Percentiles rank a stretch among this genome's conserved stretches.
phyloP scores from a whole-genome alignment of 495 filamentous ascomycete species.

The Pseudevernia furfuracea region DNA sequence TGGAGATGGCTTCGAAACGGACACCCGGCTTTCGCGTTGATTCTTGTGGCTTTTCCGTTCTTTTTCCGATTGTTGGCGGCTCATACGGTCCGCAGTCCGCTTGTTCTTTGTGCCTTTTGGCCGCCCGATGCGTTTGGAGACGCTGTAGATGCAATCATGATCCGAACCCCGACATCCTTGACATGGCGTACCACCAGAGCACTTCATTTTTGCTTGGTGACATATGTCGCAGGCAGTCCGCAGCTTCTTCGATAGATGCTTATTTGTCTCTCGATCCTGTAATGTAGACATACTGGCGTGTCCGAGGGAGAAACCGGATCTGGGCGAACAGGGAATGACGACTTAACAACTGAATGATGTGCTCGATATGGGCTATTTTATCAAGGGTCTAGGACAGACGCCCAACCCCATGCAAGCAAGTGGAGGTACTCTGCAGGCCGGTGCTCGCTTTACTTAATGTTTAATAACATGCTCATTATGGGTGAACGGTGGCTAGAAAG shows the following conservation, averaged over 20 bases:
- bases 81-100: constrained; percentile 21
- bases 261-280: constrained; percentile 14
- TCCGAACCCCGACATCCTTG: constrained; percentile 23
- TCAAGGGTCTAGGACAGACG: not conserved
- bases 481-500: not conserved
- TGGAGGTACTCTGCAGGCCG: not conserved
- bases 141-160: constrained; percentile 24
- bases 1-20: not conserved
- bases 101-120: constrained; percentile 31
- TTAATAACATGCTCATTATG: not conserved
- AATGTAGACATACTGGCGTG: constrained; percentile 9
- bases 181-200: constrained; percentile 26
- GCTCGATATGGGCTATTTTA: not conserved
- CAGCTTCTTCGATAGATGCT: constrained; percentile 19
- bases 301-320: not conserved
- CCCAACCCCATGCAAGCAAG: not conserved
- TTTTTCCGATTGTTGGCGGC: constrained; percentile 11
- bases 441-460: not conserved
- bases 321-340: not conserved
- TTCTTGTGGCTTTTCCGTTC: constrained; percentile 13
- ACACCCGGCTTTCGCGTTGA: not conserved
- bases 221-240: constrained; percentile 29
- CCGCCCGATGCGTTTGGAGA: constrained; percentile 27
- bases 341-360: not conserved
- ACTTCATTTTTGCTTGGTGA: constrained; percentile 28